Evolutionary conservation across 1,139 yeast species (phyloP).

Genomic region (Wickerhamomyces sp.): DNA sequence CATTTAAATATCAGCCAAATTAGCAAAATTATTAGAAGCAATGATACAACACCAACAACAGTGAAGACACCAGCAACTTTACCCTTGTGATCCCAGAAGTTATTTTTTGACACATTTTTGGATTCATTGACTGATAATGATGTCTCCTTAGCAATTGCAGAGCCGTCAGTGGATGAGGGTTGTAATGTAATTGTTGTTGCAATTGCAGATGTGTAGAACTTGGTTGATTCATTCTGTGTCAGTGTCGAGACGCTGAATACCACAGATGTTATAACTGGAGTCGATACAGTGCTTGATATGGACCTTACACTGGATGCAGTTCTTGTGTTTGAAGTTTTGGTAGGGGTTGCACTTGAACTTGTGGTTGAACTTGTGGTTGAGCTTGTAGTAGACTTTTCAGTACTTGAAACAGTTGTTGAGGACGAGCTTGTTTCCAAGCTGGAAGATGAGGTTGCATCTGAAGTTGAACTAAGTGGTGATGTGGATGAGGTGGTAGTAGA

Average conservation of each 20-base stretch:
- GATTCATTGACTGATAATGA: slow-evolving; percentile 3
- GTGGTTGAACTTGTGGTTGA: slow-evolving; percentile 6
- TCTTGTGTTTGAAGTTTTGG: slow-evolving; percentile 6
- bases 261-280: slow-evolving; percentile 7
- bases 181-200: slow-evolving; percentile 8
- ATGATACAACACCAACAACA: slow-evolving; percentile 56
- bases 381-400: slow-evolving; percentile 22
- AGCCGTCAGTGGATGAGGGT: not conserved
- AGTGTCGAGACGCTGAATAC: slow-evolving; percentile 8
- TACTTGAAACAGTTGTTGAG: slow-evolving; percentile 5
- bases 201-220: slow-evolving; percentile 6
- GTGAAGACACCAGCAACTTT: slow-evolving; percentile 74
- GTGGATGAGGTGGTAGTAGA: too few species aligned
- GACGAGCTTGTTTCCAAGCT: slow-evolving; percentile 22
- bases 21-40: slow-evolving; percentile 33
- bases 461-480: not conserved
- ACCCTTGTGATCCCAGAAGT: slow-evolving; percentile 33
- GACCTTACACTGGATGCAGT: slow-evolving; percentile 2
- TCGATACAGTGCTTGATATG: slow-evolving; percentile 3
- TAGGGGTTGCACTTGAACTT: slow-evolving; percentile 1
- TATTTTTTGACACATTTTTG: not conserved
- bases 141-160: slow-evolving; percentile 2
- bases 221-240: slow-evolving; percentile 5
- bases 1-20: slow-evolving; percentile 19
- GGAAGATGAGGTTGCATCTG: slow-evolving; percentile 2